Conservation (phyloP, 441 rosid genomes). For the Pelargonium citronellum region DNA sequence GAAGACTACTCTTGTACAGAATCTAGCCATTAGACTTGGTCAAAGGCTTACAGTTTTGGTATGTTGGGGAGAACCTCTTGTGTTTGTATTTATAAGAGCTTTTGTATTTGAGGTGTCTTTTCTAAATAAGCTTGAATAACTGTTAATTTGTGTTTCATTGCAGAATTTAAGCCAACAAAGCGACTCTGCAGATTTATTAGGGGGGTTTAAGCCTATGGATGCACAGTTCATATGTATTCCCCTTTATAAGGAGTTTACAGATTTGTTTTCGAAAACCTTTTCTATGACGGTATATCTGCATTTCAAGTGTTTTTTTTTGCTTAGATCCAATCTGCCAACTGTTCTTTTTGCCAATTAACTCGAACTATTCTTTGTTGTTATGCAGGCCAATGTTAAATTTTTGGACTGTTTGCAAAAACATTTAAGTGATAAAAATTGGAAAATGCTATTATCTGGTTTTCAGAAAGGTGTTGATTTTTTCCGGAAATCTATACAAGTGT, state of each 20-base stretch:
- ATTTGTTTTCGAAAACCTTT: constrained; percentile 51
- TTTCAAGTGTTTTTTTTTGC: constrained; percentile 1
- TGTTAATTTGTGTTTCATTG: constrained; percentile 20
- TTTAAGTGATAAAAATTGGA: constrained; percentile 59
- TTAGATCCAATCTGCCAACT: not conserved
- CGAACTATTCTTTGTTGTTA: constrained; percentile 25
- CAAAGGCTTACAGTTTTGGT: constrained; percentile 94
- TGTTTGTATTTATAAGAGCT: constrained; percentile 16
- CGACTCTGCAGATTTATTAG: constrained; percentile 90
- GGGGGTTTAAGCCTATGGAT: constrained; percentile 96
- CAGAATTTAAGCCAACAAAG: constrained; percentile 99
- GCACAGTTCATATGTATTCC: constrained; percentile 61
- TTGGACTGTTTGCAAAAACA: constrained; percentile 42
- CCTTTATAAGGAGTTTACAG: constrained; percentile 64
- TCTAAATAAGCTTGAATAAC: constrained; percentile 8
- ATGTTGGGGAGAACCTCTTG: constrained; percentile 24
- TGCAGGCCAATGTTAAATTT: constrained; percentile 45
- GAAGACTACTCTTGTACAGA: constrained; percentile 96
- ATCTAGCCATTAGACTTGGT: constrained; percentile 72
- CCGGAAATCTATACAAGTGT: constrained; percentile 24
- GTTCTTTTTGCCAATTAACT: constrained; percentile 20
- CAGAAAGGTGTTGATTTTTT: constrained; percentile 36
- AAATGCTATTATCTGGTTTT: constrained; percentile 42
- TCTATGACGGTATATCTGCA: constrained; percentile 39
- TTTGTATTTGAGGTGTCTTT: constrained; percentile 2